Conservation (phyloP, 208 protist species). For the Wallacemonas rigidus region DNA sequence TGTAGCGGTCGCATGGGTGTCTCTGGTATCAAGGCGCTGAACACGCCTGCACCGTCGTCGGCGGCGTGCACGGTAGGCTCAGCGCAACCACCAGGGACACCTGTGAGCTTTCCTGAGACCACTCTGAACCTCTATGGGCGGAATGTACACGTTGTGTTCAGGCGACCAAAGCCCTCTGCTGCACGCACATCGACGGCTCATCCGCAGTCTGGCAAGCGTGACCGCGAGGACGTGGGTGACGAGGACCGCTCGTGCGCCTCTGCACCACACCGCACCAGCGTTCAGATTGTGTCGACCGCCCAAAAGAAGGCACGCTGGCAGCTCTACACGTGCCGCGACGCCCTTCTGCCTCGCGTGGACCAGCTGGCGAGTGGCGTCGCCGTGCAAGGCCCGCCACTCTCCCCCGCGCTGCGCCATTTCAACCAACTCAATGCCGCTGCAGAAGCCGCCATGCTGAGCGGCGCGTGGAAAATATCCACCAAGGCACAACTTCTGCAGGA, state of each 20-base stretch:
- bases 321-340: conserved; percentile 57
- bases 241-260: not conserved
- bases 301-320: conserved; percentile 55
- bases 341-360: conserved; percentile 49
- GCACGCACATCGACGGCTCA: no score
- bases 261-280: not conserved
- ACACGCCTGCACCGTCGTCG: not conserved
- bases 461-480: conserved; percentile 51
- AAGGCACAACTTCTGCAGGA: conserved; percentile 64
- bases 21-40: conserved; percentile 11
- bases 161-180: conserved; percentile 23
- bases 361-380: conserved; percentile 11
- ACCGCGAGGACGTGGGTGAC: no score
- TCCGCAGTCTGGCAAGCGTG: no score
- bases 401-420: conserved; percentile 55
- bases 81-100: conserved; percentile 18
- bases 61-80: no score
- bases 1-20: not conserved
- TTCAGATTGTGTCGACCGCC: conserved; percentile 23
- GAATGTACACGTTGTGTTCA: conserved; percentile 46
- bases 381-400: conserved; percentile 27
- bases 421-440: conserved; percentile 52
- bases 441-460: conserved; percentile 56
- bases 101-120: conserved; percentile 47
- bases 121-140: conserved; percentile 40